Base-by-base conservation (phyloP, 129 eudicot genomes). In the Tagetes erecta region DNA sequence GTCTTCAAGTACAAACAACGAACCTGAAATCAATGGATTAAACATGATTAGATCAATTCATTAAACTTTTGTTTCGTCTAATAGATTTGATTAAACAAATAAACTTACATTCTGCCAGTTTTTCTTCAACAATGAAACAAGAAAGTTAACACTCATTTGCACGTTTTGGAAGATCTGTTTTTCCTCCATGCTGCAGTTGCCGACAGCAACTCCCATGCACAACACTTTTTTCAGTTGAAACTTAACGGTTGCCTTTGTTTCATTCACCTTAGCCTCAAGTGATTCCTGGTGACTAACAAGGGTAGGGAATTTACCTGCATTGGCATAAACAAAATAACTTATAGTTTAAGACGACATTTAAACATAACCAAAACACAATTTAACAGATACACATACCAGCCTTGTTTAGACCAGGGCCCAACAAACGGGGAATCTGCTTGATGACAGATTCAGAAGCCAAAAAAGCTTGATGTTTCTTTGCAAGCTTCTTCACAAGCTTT, bases 121-220 rank as follows among this genome's bases (percentile, higher is more conserved):
- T 79, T 87, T 87, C 76, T 87, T 87, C 80, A 87, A 56, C 55
- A 87, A 72, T 0, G 92, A 87, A 66, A 87, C 92, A 11, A 87
- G 85, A 31, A 87, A 87, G 37, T 84, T 87, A 38, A 87, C 89
- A 42, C 92, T 87, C 92, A 87, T 87, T 60, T 87, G 92, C 30
- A 87, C 92, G 35, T 84, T 87, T 64, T 87, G 92, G 47, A 87
- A 84, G 27, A 87, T 84, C 77, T 87, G 92, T 70, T 84, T 87
- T 38, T 87, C 92, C 70, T 87, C 92, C 92, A 87, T 87, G 68
- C 82, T 73, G 60, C 78, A 77, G 80, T 87, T 87, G 6, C 92
- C 92, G 12, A 87, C 85, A 74, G 92, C 92, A 34, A 87, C 92
- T 30, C 92, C 92, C 92, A 87, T 87, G 64, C 92, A 87, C 10